These are phyloP conservation scores for Botrytis porri DNA, from an alignment of 2,329 filamentous ascomycete species.

Conservation along the genomic window DNA sequence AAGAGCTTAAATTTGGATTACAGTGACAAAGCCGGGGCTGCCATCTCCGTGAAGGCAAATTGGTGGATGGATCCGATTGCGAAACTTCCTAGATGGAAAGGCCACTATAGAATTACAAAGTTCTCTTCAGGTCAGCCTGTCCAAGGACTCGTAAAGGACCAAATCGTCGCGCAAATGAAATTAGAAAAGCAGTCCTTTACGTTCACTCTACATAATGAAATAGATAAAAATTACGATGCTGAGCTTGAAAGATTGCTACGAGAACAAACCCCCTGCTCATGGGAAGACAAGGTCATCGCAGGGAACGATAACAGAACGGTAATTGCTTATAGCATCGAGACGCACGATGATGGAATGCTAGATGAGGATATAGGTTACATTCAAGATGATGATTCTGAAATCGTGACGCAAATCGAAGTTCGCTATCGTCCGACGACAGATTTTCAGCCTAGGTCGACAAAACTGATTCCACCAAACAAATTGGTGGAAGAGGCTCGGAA, in stretches of 20 bases:
- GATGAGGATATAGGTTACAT: constrained; percentile 1
- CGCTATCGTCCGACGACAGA: constrained; percentile 11
- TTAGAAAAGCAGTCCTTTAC: not conserved
- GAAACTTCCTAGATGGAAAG: constrained; percentile 4
- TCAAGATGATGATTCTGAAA: not conserved
- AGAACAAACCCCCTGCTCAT: not conserved
- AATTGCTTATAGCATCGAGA: not conserved
- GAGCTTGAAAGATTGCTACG: not conserved
- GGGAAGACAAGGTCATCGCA: not conserved
- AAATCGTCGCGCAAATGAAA: constrained; percentile 8
- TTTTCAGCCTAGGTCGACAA: constrained; percentile 13
- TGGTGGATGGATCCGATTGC: not conserved
- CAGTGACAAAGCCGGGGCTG: not conserved
- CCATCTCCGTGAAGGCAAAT: constrained; percentile 6
- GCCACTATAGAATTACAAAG: not conserved
- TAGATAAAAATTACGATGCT: not conserved
- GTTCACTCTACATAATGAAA: not conserved
- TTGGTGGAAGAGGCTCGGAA: not conserved
- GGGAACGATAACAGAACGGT: not conserved
- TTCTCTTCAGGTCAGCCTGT: constrained; percentile 11
- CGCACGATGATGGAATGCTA: constrained; percentile 1
- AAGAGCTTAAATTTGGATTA: not conserved
- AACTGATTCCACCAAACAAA: not conserved
- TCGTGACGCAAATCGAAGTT: constrained; percentile 12
- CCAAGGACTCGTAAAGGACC: not conserved